Evolutionary conservation across 257 asterid species (phyloP).

Genomic region (Salvia rosmarinus): DNA sequence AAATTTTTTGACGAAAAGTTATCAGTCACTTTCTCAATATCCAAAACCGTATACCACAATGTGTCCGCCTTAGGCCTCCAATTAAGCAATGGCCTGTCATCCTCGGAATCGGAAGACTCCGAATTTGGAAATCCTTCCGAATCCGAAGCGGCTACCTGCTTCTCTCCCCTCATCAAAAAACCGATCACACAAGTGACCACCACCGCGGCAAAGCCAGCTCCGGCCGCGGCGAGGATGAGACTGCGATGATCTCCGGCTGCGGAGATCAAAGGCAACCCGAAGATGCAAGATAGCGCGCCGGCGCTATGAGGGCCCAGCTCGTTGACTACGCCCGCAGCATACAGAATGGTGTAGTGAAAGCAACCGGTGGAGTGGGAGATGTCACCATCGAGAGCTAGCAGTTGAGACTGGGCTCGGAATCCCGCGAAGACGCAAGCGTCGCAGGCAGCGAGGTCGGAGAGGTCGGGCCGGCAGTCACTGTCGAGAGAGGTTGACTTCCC

Average conservation of each 20-base stretch:
- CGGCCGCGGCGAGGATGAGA: conserved; percentile 39
- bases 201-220: conserved; percentile 45
- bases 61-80: conserved; percentile 57
- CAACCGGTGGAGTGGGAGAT: conserved; percentile 53
- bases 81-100: conserved; percentile 33
- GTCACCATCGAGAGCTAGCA: conserved; percentile 48
- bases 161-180: conserved; percentile 30
- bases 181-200: conserved; percentile 31
- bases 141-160: not conserved
- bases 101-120: conserved; percentile 24
- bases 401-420: conserved; percentile 46
- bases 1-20: conserved; percentile 50
- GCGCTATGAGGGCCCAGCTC: conserved; percentile 54
- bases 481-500: conserved; percentile 48
- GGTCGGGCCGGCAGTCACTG: conserved; percentile 42
- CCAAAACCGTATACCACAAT: conserved; percentile 41
- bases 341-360: conserved; percentile 52
- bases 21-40: conserved; percentile 57
- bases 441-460: conserved; percentile 48
- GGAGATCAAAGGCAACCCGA: conserved; percentile 50
- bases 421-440: conserved; percentile 62
- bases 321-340: conserved; percentile 63
- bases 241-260: conserved; percentile 6
- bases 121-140: not conserved
- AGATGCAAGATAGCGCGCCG: conserved; percentile 58